Base-by-base conservation (phyloP, 192 early-diverging fungal species). In the Podila verticillata region DNA sequence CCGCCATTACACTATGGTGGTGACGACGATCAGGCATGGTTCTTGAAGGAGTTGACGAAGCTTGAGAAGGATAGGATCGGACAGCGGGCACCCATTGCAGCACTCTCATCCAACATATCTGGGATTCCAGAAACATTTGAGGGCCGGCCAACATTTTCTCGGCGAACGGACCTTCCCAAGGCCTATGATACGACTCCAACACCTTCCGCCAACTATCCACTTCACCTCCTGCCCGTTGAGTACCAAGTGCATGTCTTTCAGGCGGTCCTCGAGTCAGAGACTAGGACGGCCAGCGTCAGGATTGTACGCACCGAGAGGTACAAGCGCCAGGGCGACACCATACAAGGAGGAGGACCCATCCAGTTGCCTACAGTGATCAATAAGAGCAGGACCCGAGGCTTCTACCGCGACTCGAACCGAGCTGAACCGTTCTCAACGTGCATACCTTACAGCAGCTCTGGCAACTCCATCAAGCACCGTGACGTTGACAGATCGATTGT, bases 201-300 rank as follows among this genome's bases (percentile, higher is more conserved):
- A 8, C 74, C 74, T 9, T 70, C 74, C 12, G 74, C 44, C 12
- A n/a, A 47, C 32, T 66, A 66, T 20, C 74, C 74, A 7, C 22
- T 70, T n/a, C 61, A 77, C 20, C 49, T 70, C 17, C 17, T 77
- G 47, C 74, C 74, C 0, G 9, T 10, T 4, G 74, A 77, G 35
- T 69, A 49, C 32, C 73, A 77, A 34, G 74, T 77, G 10, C 74
- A 77, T 29, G 74, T 77, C 24, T 77, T 66, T 31, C 74, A 77
- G 26, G 48, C 68, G 5, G 32, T 70, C 5, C 63, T 77, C 30
- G 26, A 24, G 4, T 44, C 74, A 1, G 74, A 77, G 44, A 28
- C 58, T 6, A 32, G 74, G 22, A 77, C 74, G 10, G 74, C 59
- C 15, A 57, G 54, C 48, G 58, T 77, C 12, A 44, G 74, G 29